These are phyloP conservation scores for Trametes pubescens DNA, from an alignment of 1,284 basidiomycete genomes.

Conservation along the genomic window DNA sequence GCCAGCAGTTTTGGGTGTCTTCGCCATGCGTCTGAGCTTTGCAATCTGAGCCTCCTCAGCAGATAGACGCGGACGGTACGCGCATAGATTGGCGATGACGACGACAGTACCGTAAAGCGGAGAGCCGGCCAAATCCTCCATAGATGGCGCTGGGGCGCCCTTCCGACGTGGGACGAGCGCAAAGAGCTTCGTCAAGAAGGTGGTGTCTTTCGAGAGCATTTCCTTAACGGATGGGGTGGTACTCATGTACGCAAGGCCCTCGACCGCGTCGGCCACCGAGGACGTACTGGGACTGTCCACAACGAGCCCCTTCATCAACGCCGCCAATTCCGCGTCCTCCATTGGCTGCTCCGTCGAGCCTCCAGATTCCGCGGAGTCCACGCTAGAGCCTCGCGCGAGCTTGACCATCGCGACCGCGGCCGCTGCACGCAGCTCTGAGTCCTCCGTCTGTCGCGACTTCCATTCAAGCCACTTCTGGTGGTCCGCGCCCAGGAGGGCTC, in stretches of 20 bases:
- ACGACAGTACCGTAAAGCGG: slow-evolving; percentile 80
- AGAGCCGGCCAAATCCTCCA: slow-evolving; percentile 51
- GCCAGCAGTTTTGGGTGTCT: slow-evolving; percentile 40
- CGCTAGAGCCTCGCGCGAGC: slow-evolving; percentile 63
- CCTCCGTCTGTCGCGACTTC: slow-evolving; percentile 57
- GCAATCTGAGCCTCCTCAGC: slow-evolving; percentile 85
- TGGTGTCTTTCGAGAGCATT: slow-evolving; percentile 58
- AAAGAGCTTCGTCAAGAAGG: slow-evolving; percentile 71
- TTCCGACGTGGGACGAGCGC: slow-evolving; percentile 62
- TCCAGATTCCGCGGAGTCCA: slow-evolving; percentile 52
- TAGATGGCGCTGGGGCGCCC: slow-evolving; percentile 37
- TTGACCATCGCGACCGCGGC: slow-evolving; percentile 84
- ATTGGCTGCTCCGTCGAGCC: slow-evolving; percentile 42
- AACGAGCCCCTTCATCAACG: slow-evolving; percentile 67
- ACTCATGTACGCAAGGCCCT: slow-evolving; percentile 86
- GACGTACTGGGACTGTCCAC: slow-evolving; percentile 47
- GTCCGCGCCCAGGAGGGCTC: slow-evolving; percentile 64
- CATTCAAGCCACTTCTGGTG: slow-evolving; percentile 68
- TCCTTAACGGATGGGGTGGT: slow-evolving; percentile 73
- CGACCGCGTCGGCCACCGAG: slow-evolving; percentile 71
- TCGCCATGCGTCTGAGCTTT: slow-evolving; percentile 78
- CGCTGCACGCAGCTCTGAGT: slow-evolving; percentile 61
- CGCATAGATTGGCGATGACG: slow-evolving; percentile 78
- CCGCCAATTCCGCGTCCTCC: slow-evolving; percentile 57
- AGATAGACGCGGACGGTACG: slow-evolving; percentile 73